Conservation (phyloP, 352 stramenopile species). For the Pythium phragmiticola region DNA sequence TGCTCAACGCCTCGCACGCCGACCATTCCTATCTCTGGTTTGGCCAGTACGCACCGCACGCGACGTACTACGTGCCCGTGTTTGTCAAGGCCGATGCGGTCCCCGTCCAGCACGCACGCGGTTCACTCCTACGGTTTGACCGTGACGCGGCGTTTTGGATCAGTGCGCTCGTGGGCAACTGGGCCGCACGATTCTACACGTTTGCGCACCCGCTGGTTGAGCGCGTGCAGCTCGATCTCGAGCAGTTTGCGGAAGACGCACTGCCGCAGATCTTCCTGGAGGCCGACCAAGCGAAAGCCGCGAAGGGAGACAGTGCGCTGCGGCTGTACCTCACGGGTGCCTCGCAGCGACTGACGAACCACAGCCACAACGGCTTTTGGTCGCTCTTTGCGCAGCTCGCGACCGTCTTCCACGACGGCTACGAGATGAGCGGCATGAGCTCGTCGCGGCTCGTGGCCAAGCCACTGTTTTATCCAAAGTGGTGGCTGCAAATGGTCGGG, state of each 20-base stretch:
- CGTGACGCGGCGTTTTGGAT: slow-evolving; percentile 71
- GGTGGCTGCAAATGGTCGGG: slow-evolving; percentile 77
- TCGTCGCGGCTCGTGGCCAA: slow-evolving; percentile 38
- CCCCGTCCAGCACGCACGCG: slow-evolving; percentile 45
- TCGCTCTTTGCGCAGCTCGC: slow-evolving; percentile 70
- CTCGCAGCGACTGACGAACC: slow-evolving; percentile 46
- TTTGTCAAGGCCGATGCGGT: slow-evolving; percentile 64
- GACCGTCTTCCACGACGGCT: slow-evolving; percentile 83
- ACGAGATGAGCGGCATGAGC: slow-evolving; percentile 61
- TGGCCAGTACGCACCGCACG: slow-evolving; percentile 88
- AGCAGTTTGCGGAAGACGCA: slow-evolving; percentile 42
- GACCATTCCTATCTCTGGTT: slow-evolving; percentile 84
- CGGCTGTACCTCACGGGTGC: slow-evolving; percentile 57
- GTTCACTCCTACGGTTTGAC: slow-evolving; percentile 70
- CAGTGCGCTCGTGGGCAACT: slow-evolving; percentile 84
- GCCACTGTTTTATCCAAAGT: slow-evolving; percentile 81
- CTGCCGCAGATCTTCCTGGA: slow-evolving; percentile 38
- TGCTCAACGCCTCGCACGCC: slow-evolving; percentile 52
- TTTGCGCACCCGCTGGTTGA: slow-evolving; percentile 59
- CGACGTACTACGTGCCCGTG: slow-evolving; percentile 88
- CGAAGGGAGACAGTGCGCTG: slow-evolving; percentile 44
- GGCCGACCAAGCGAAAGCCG: slow-evolving; percentile 36
- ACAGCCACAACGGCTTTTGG: slow-evolving; percentile 49
- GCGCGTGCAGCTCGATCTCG: slow-evolving; percentile 54
- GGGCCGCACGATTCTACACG: slow-evolving; percentile 74